Percentiles rank a stretch among this genome's conserved stretches.
Evolutionary conservation across 2,329 filamentous ascomycete genomes (phyloP).

Genomic region (Stagonosporopsis chrysanthemi): DNA sequence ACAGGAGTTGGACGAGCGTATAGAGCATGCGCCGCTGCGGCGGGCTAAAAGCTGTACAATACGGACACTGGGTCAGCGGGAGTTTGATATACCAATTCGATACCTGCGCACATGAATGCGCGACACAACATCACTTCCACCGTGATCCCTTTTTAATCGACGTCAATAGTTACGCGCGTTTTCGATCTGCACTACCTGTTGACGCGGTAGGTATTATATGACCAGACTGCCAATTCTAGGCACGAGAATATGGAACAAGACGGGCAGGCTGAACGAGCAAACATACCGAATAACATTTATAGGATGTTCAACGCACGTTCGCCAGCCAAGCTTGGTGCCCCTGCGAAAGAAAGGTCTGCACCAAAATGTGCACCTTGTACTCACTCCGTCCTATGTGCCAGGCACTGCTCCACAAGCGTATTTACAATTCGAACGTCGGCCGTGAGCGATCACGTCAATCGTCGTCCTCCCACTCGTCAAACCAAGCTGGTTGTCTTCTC

Average conservation of each 20-base stretch:
- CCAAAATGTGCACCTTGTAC: neutral
- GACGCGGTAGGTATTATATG: no score
- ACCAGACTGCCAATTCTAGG: no score
- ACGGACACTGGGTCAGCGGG: constrained; percentile 44
- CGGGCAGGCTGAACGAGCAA: neutral
- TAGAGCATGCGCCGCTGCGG: constrained; percentile 5
- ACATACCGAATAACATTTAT: neutral
- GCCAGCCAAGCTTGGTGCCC: neutral
- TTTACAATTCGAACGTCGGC: neutral
- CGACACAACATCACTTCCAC: neutral
- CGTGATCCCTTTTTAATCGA: neutral
- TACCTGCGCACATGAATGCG: constrained; percentile 21
- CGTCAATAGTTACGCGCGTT: neutral
- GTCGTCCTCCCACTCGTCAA: constrained; percentile 41
- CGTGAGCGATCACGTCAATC: constrained; percentile 23
- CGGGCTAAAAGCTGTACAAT: constrained; percentile 41
- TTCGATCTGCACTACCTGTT: neutral
- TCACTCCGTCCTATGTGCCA: neutral
- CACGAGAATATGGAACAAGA: neutral
- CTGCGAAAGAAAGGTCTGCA: neutral
- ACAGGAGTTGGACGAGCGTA: constrained; percentile 2
- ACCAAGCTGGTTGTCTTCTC: constrained; percentile 35
- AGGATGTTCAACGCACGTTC: neutral
- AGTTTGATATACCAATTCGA: constrained; percentile 48
- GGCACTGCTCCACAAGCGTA: neutral